Conservation (phyloP, 208 protist genomes). For the Chromosphaera perkinsii region DNA sequence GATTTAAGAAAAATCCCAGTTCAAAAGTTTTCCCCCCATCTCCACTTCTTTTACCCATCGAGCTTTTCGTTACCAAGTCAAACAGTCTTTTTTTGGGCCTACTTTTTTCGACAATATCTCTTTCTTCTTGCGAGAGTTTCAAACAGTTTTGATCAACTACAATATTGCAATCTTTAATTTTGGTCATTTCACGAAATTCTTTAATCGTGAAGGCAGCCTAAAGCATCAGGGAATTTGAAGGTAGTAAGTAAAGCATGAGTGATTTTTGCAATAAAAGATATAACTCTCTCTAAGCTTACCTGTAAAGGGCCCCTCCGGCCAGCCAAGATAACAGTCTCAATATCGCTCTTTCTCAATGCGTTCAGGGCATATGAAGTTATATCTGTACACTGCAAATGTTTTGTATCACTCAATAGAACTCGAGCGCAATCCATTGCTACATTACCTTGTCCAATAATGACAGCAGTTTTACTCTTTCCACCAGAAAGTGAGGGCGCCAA, state of each 20-base stretch:
- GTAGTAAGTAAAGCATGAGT: neutral
- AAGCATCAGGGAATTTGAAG: constrained; percentile 7
- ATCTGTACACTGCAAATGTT: constrained; percentile 75
- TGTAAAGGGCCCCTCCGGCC: constrained; percentile 75
- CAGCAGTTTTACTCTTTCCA: constrained; percentile 13
- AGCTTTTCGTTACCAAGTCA: too few species aligned
- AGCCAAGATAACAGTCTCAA: constrained; percentile 70
- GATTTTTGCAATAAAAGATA: neutral
- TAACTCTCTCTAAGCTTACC: constrained; percentile 30
- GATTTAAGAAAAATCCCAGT: too few species aligned
- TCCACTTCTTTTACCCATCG: too few species aligned
- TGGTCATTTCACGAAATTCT: constrained; percentile 80
- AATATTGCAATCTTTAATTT: constrained; percentile 36
- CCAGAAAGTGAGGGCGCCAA: neutral
- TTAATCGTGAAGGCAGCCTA: constrained; percentile 85
- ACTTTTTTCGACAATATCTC: too few species aligned
- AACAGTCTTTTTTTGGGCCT: too few species aligned
- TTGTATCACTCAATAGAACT: constrained; percentile 66
- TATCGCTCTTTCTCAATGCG: constrained; percentile 65
- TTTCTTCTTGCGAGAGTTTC: too few species aligned
- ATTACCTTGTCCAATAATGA: constrained; percentile 79
- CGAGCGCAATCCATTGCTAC: constrained; percentile 86
- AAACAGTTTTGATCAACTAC: too few species aligned
- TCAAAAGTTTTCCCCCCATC: too few species aligned
- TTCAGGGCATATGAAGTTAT: constrained; percentile 73